Conservation (phyloP, 164 flowering plant species). For the Cinnamomum micranthum region DNA sequence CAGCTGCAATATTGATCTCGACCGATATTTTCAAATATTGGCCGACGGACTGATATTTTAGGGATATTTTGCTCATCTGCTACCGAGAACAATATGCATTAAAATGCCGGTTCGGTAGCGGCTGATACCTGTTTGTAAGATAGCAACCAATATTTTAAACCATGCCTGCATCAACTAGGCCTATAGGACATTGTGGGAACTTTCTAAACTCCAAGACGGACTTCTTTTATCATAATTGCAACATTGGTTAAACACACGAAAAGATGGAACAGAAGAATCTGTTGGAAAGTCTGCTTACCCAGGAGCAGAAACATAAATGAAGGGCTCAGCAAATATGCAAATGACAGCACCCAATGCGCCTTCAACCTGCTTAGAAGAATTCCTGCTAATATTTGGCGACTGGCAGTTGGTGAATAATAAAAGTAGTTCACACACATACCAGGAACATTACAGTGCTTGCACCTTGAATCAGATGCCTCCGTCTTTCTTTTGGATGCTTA, state of each 20-base stretch:
- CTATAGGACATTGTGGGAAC: neutral
- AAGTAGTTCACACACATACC: slow-evolving; percentile 6
- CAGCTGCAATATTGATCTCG: too few relatives aligned
- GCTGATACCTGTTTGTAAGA: too few relatives aligned
- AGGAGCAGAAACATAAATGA: slow-evolving; percentile 30
- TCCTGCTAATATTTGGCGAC: neutral
- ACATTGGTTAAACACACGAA: neutral
- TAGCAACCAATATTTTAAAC: too few relatives aligned
- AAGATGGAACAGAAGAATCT: neutral
- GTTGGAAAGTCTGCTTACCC: slow-evolving; percentile 23
- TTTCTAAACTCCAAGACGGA: neutral
- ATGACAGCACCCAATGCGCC: slow-evolving; percentile 19
- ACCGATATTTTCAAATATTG: too few relatives aligned
- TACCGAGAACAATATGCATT: too few relatives aligned
- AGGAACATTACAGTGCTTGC: slow-evolving; percentile 17
- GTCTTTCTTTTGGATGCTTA: slow-evolving; percentile 24
- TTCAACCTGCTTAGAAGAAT: slow-evolving; percentile 23
- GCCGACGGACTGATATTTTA: too few relatives aligned
- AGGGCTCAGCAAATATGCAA: slow-evolving; percentile 20
- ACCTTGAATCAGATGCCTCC: slow-evolving; percentile 22
- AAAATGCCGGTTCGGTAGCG: too few relatives aligned
- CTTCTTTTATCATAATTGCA: neutral
- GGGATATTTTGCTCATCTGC: too few relatives aligned
- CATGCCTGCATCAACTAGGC: too few relatives aligned
- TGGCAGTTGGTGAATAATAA: neutral